These are phyloP conservation scores for Neopestalotiopsis clavispora DNA, from an alignment of 2,329 filamentous ascomycete genomes.

Conservation along the genomic window DNA sequence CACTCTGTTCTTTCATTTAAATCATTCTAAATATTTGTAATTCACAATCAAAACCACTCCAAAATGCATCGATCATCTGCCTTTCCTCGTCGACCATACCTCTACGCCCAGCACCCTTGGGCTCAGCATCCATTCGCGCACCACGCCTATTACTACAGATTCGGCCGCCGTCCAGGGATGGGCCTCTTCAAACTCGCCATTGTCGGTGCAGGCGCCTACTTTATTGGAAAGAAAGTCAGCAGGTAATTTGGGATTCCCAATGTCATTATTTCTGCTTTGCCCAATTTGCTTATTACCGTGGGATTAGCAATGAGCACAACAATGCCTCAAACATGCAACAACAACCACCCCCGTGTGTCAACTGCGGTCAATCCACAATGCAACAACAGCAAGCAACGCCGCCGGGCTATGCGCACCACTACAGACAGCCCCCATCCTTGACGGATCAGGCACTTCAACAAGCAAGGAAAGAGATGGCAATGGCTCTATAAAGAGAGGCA, in stretches of 20 bases:
- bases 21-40: background rate
- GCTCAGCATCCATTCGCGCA: slow-evolving; percentile 6
- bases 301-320: background rate
- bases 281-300: background rate
- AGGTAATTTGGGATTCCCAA: background rate
- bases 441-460: background rate
- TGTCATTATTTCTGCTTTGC: background rate
- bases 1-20: background rate
- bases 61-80: slow-evolving; percentile 5
- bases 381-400: background rate
- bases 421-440: background rate
- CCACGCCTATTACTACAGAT: slow-evolving; percentile 2
- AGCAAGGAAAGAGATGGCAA: background rate
- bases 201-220: slow-evolving; percentile 10
- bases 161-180: background rate
- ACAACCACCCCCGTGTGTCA: background rate
- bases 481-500: background rate
- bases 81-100: slow-evolving; percentile 1
- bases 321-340: background rate
- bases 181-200: slow-evolving; percentile 9
- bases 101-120: background rate
- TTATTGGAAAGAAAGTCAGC: slow-evolving; percentile 8
- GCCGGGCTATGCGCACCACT: background rate
- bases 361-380: background rate
- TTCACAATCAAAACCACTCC: background rate